Evolutionary conservation across 345 rosid genomes (phyloP).

Genomic region (Populus pruinosa): DNA sequence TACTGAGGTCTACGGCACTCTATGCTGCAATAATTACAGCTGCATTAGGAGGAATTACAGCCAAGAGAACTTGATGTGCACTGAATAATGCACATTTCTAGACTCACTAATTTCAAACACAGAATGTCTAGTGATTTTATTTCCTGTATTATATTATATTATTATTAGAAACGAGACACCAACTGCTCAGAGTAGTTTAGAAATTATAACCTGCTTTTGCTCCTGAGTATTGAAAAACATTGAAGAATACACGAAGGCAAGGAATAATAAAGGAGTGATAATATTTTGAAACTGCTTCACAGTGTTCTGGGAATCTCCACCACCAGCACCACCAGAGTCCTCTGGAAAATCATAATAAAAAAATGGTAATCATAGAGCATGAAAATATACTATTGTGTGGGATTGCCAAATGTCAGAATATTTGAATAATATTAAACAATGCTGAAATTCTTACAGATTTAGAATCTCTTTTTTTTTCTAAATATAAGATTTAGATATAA

Average conservation of each 20-base stretch:
- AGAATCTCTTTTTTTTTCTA: no score
- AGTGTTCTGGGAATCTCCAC: constrained; percentile 26
- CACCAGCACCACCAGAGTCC: constrained; percentile 32
- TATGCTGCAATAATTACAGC: background rate
- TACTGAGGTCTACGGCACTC: background rate
- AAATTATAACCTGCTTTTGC: constrained; percentile 34
- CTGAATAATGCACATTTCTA: background rate
- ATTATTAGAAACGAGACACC: background rate
- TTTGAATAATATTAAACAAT: no score
- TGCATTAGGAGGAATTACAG: background rate
- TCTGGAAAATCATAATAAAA: constrained; percentile 22
- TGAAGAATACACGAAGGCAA: constrained; percentile 18
- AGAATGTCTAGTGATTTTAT: background rate
- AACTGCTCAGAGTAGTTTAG: background rate
- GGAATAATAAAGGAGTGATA: constrained; percentile 20
- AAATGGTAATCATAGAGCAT: background rate
- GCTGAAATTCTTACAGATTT: no score
- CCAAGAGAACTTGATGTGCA: background rate
- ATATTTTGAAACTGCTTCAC: constrained; percentile 19
- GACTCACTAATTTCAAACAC: background rate
- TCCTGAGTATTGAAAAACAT: constrained; percentile 12
- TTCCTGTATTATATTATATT: background rate
- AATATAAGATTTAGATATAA: no score
- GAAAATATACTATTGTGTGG: background rate
- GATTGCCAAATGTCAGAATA: background rate